These are phyloP conservation scores for Persicaria tinctoria DNA, from an alignment of 148 eudicot species.

Conservation along the genomic window DNA sequence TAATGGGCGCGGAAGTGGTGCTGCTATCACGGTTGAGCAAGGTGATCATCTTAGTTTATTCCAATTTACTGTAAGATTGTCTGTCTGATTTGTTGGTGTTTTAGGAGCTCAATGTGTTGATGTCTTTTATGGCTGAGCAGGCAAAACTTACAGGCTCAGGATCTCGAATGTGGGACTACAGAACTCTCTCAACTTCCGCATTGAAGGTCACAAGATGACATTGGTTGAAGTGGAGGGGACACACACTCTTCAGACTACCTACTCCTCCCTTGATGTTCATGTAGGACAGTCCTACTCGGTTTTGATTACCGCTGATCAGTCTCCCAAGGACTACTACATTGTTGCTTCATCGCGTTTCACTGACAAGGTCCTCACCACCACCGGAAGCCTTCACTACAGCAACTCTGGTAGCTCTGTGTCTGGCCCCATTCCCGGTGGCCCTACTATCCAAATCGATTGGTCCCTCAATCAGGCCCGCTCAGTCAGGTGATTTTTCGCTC, in stretches of 20 bases:
- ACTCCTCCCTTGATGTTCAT: constrained; percentile 88
- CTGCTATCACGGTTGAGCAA: constrained; percentile 67
- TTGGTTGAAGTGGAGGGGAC: constrained; percentile 96
- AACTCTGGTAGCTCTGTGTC: constrained; percentile 58
- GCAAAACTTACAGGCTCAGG: constrained; percentile 86
- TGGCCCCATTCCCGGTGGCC: constrained; percentile 88
- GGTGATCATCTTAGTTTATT: constrained; percentile 26
- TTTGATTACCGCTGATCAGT: constrained; percentile 80
- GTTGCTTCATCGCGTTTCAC: constrained; percentile 91
- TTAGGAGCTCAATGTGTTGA: background rate
- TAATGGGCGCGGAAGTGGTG: constrained; percentile 78
- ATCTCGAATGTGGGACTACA: constrained; percentile 88
- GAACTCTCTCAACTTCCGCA: constrained; percentile 87
- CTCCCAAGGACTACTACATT: constrained; percentile 65
- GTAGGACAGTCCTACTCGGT: constrained; percentile 88
- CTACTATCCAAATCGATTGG: constrained; percentile 82
- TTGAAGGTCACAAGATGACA: constrained; percentile 76
- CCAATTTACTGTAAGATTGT: background rate
- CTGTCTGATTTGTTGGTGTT: background rate
- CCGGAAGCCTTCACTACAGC: constrained; percentile 65
- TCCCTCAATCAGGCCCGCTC: constrained; percentile 94
- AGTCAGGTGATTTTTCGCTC: constrained; percentile 30
- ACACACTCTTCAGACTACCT: constrained; percentile 70
- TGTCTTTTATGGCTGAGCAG: constrained; percentile 15
- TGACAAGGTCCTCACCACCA: constrained; percentile 40